phyloP scores from a whole-genome alignment of 2,329 filamentous ascomycete species.

The Fusarium duplospermum region DNA sequence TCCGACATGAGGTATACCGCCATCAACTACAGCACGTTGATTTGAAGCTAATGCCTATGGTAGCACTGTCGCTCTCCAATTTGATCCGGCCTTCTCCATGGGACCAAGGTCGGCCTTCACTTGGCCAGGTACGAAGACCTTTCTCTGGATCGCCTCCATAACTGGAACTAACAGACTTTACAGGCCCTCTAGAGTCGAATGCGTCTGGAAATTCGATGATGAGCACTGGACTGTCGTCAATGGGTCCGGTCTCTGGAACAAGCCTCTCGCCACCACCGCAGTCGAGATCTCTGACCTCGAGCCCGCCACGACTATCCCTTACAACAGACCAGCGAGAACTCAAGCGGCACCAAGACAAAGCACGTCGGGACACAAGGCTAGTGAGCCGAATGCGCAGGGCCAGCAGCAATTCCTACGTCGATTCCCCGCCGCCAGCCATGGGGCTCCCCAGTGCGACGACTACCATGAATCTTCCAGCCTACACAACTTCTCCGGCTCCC shows the following conservation, averaged over 20 bases:
- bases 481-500: conserved; percentile 62
- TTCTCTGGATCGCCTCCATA: background rate
- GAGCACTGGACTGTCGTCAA: conserved; percentile 59
- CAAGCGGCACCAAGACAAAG: conserved; percentile 70
- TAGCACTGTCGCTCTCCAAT: conserved; percentile 63
- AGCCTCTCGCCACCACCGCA: conserved; percentile 63
- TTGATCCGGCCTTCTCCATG: conserved; percentile 64
- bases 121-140: conserved; percentile 59
- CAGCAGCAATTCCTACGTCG: conserved; percentile 59
- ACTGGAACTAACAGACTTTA: conserved; percentile 1
- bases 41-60: conserved; percentile 22
- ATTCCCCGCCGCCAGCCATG: conserved; percentile 50
- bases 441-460: conserved; percentile 53
- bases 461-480: conserved; percentile 60
- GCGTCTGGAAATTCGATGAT: conserved; percentile 51
- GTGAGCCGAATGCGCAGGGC: conserved; percentile 62
- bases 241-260: conserved; percentile 60
- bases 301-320: conserved; percentile 65
- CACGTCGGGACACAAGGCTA: conserved; percentile 68
- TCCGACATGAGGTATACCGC: conserved; percentile 40
- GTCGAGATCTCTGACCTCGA: conserved; percentile 66
- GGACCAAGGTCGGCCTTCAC: conserved; percentile 61
- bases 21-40: background rate
- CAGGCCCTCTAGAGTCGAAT: conserved; percentile 52
- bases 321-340: conserved; percentile 71